These are phyloP conservation scores for Carpinus viminea DNA, from an alignment of 306 rosid genomes.

Conservation along the genomic window DNA sequence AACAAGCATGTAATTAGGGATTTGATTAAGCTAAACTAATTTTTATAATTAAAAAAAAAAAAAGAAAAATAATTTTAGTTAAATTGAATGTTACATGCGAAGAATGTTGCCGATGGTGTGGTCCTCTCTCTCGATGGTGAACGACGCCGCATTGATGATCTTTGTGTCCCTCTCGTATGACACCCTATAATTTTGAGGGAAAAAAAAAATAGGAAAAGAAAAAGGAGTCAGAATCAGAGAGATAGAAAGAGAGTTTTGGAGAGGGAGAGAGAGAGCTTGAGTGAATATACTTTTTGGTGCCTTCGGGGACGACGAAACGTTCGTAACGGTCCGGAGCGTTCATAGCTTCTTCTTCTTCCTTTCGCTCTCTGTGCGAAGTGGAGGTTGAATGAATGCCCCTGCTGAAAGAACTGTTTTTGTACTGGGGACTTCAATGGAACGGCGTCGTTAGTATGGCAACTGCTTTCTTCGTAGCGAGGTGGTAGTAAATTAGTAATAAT, in stretches of 20 bases:
- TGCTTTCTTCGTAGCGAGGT: no score
- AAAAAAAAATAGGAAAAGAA: background rate
- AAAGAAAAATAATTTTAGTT: background rate
- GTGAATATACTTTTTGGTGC: slow-evolving; percentile 66
- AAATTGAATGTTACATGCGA: slow-evolving; percentile 57
- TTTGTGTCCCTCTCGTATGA: slow-evolving; percentile 93
- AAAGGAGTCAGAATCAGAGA: background rate
- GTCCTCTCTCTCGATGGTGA: slow-evolving; percentile 88
- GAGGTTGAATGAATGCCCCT: no score
- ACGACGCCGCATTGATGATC: slow-evolving; percentile 85
- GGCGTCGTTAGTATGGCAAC: no score
- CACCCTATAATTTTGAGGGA: slow-evolving; percentile 47
- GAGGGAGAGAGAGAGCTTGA: background rate
- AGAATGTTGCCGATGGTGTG: slow-evolving; percentile 88
- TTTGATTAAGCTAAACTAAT: background rate
- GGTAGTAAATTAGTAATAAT: no score
- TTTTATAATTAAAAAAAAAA: background rate
- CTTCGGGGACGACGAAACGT: slow-evolving; percentile 94
- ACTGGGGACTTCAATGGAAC: no score
- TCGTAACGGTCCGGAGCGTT: slow-evolving; percentile 96
- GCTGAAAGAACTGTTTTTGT: no score
- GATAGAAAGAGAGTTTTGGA: background rate
- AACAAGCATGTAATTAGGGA: background rate
- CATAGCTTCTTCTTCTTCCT: slow-evolving; percentile 44
- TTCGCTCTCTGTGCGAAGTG: background rate